These are phyloP conservation scores for Bruguiera gymnorhiza DNA, from an alignment of 345 rosid species.

Conservation along the genomic window DNA sequence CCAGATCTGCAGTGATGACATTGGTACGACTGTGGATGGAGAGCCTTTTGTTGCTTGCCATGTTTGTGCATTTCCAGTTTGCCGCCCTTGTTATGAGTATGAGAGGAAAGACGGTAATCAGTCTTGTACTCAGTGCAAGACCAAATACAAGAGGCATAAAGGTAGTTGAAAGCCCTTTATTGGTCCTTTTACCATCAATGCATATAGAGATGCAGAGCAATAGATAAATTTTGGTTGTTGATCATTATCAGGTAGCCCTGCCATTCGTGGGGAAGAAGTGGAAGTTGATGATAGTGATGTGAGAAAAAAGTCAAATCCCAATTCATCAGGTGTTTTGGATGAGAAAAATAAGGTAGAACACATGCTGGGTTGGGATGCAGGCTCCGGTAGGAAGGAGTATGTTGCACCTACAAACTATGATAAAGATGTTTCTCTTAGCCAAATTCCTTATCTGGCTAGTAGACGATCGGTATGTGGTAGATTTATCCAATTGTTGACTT, in stretches of 20 bases:
- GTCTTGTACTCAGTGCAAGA: constrained; percentile 43
- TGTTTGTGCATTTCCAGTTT: constrained; percentile 41
- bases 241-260: constrained; percentile 18
- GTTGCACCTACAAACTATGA: constrained; percentile 27
- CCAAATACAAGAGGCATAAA: constrained; percentile 38
- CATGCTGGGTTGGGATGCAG: constrained; percentile 23
- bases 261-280: constrained; percentile 21
- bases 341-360: constrained; percentile 26
- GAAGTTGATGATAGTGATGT: constrained; percentile 10
- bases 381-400: constrained; percentile 25
- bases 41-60: constrained; percentile 40
- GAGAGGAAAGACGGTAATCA: constrained; percentile 44
- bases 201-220: neutral
- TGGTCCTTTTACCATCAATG: neutral
- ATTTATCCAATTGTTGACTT: neutral
- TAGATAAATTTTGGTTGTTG: neutral
- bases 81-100: constrained; percentile 44
- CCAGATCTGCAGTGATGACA: constrained; percentile 39
- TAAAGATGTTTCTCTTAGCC: constrained; percentile 27
- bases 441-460: constrained; percentile 30
- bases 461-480: constrained; percentile 26
- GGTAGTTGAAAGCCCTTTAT: constrained; percentile 15
- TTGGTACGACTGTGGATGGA: constrained; percentile 28
- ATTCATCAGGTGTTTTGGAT: constrained; percentile 1
- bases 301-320: constrained; percentile 12